Base-by-base conservation (phyloP, 345 rosid species). In the Balakata baccata region DNA sequence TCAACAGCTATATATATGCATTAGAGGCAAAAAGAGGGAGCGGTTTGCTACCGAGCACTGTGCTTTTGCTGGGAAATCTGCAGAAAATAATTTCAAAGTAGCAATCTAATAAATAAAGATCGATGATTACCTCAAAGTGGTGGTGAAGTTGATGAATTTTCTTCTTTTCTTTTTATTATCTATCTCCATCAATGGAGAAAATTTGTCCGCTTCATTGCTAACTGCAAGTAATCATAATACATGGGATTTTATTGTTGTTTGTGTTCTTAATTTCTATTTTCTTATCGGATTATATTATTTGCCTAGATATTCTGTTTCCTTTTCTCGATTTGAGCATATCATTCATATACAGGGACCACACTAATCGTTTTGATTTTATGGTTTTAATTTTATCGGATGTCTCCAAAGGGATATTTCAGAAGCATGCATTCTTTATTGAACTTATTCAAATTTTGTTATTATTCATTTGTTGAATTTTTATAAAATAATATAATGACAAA, bases 141-240 rank as follows among this genome's bases (percentile, higher is more conserved):
- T 75, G 82, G 79, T 88, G 92, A 88, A 85, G 92, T 75, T 66
- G 88, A 84, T 80, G 85, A 88, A 87, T 90, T 88, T 90, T 88
- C 88, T 84, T 75, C 81, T 46, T 66, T 54, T 46, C 49, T 22
- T 4, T n/a, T 58, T 58, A 23, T 22, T 5, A 56, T 22, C 22
- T 58, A 43, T 43, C 62, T 58, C 62, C 10, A 58, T 22, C 22
- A 7, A 22, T 60, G 81, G 84, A 77, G 90, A 81, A 89, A 89
- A 86, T 87, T 89, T 83, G 79, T 87, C 84, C 68, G 75, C 94
- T 85, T 85, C 92, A 89, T 75, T 75, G 84, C 87, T 78, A 62
- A 68, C 47, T 64, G 13, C 16, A 13, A 81, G 85, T 78, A 76
- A 59, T 77, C 78, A 72, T 49, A 20, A 38, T 43, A 22, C 20